Base-by-base conservation (phyloP, 192 early-diverging fungal species). In the Coemansia sp. region DNA sequence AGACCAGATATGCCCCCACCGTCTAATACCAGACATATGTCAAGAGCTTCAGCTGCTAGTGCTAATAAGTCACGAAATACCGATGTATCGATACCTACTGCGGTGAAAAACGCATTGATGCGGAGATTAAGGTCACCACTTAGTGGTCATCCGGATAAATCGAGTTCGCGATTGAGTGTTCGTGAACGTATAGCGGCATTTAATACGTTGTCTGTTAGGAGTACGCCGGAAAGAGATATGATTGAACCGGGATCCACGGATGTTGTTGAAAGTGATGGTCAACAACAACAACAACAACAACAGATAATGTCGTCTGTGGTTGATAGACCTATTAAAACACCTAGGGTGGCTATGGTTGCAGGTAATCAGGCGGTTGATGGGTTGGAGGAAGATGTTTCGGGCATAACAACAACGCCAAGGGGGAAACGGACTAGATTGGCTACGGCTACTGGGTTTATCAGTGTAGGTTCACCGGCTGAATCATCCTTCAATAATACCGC, bases 1-100 rank as follows among this genome's bases (percentile, higher is more conserved):
- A 64, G 71, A 1, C 61, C 76, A 3, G 68, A 73, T 28, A 80
- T 80, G 72, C 77, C 77, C 17, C 77, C 77, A 2, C 77, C 77
- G 30, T 60, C 67, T 12, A 30, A 7, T 12, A 71, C 25, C 22
- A 69, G 76, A 18, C 63, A 1, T 16, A 16, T 45, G 42, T 12
- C 42, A 16, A 45, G 42, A 16, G 14, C 14, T 25, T 25, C 22
- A 25, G 22, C 22, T 25, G 22, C 22, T 25, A 25, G 22, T 29
- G 56, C 56, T 7, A 48, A n/a, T 14, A 61, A 40, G 6, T 32
- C 73, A 14, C 17, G 45, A 17, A 48, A 45, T 0, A 29, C 45
- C 4, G 18, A 29, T 17, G 33, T 36, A 0, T 61, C 64, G 10
- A 58, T 74, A 2, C 77, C 72, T 0, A 25, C 50, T 1, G 72